Conservation (phyloP, 2,329 filamentous ascomycete species). For the Nemania sp. region DNA sequence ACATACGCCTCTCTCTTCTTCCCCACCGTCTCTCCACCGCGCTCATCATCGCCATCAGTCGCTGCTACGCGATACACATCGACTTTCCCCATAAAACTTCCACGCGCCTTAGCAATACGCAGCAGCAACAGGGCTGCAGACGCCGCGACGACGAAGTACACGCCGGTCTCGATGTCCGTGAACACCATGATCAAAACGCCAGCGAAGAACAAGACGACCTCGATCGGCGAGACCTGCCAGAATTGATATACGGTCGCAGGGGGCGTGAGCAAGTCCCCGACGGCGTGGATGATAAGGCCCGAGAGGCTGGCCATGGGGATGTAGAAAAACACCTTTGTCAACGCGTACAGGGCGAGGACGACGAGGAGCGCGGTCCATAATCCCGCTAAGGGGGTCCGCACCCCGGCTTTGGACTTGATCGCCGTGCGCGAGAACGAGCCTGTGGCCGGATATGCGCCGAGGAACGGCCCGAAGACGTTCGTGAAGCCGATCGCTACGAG, state of each 20-base stretch:
- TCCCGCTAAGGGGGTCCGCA: constrained; percentile 87
- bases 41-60: too few species aligned
- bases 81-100: constrained; percentile 83
- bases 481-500: constrained; percentile 91
- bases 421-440: constrained; percentile 96
- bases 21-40: too few species aligned
- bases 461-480: constrained; percentile 87
- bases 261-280: constrained; percentile 87
- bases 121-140: constrained; percentile 80
- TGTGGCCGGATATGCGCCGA: constrained; percentile 89
- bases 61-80: constrained; percentile 87
- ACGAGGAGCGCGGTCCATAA: constrained; percentile 86
- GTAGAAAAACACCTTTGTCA: constrained; percentile 90
- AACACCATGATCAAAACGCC: constrained; percentile 92
- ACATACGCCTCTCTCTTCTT: constrained; percentile 77
- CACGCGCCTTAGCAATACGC: constrained; percentile 79
- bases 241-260: constrained; percentile 93
- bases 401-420: constrained; percentile 96
- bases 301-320: constrained; percentile 81
- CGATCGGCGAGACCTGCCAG: constrained; percentile 88
- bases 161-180: constrained; percentile 83
- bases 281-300: constrained; percentile 93
- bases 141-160: constrained; percentile 81
- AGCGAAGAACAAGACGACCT: constrained; percentile 89
- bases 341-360: constrained; percentile 83